A percentile compares a stretch with the other conserved stretches of the same genome.
phyloP scores from a whole-genome alignment of 768 basidiomycete genomes.

The Lactarius sanguifluus region DNA sequence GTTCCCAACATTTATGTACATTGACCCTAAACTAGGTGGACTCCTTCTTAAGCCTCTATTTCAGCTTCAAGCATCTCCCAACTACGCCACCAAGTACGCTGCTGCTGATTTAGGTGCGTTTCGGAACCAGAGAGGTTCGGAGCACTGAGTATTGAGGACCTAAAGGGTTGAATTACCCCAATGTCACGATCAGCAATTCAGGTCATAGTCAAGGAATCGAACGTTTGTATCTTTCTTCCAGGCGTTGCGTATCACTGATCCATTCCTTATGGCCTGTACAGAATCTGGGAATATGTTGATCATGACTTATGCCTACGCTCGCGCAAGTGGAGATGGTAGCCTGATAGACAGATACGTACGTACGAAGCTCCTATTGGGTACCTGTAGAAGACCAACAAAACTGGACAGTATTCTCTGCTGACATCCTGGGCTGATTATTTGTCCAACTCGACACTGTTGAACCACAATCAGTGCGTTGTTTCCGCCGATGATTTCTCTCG shows the following conservation, averaged over 20 bases:
- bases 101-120: slow-evolving; percentile 31
- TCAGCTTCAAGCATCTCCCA: slow-evolving; percentile 22
- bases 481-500: slow-evolving; percentile 46
- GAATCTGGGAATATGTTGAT: slow-evolving; percentile 40
- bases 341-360: slow-evolving; percentile 32
- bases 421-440: slow-evolving; percentile 38
- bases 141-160: not conserved
- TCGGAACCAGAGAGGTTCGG: not conserved
- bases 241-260: not conserved
- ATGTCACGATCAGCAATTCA: slow-evolving; percentile 7
- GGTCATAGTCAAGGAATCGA: slow-evolving; percentile 13
- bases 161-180: slow-evolving; percentile 18
- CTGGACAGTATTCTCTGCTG: slow-evolving; percentile 32
- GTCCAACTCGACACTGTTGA: slow-evolving; percentile 45
- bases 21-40: slow-evolving; percentile 50
- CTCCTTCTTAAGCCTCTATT: slow-evolving; percentile 31
- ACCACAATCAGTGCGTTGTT: slow-evolving; percentile 49
- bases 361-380: not conserved
- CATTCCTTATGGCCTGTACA: not conserved
- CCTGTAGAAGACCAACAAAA: not conserved
- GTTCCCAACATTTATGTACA: slow-evolving; percentile 53
- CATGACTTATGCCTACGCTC: slow-evolving; percentile 36
- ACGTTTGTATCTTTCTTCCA: slow-evolving; percentile 2
- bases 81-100: slow-evolving; percentile 27
- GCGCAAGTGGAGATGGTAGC: slow-evolving; percentile 32